phyloP scores from a whole-genome alignment of 441 rosid genomes.

The Erodium texanum region DNA sequence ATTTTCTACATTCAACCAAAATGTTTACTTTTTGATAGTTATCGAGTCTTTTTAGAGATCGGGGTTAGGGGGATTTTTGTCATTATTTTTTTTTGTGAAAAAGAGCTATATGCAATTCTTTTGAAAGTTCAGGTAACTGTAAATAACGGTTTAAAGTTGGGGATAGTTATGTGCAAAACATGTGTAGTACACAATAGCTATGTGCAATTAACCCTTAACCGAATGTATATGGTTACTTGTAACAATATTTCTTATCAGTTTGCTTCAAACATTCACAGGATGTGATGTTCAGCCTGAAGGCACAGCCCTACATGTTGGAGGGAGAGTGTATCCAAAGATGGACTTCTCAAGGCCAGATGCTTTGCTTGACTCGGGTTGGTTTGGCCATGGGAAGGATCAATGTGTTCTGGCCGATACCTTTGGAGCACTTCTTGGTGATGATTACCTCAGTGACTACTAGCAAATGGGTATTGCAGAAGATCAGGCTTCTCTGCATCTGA shows the following conservation, averaged over 20 bases:
- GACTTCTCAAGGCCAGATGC: slow-evolving; percentile 18
- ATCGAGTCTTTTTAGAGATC: too few relatives aligned
- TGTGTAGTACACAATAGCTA: too few relatives aligned
- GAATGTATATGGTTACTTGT: too few relatives aligned
- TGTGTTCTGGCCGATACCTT: slow-evolving; percentile 25
- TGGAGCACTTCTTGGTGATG: slow-evolving; percentile 29
- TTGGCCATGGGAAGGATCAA: slow-evolving; percentile 20
- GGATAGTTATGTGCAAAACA: too few relatives aligned
- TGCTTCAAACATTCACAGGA: slow-evolving; percentile 11
- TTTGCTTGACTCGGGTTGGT: slow-evolving; percentile 18
- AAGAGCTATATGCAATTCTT: too few relatives aligned
- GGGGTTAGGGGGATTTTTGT: too few relatives aligned
- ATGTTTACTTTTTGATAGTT: too few relatives aligned
- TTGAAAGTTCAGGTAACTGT: too few relatives aligned
- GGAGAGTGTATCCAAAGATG: slow-evolving; percentile 12
- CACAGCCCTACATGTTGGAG: not conserved
- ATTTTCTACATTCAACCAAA: too few relatives aligned
- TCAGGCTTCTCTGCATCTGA: not conserved
- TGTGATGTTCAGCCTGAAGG: slow-evolving; percentile 10
- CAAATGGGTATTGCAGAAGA: not conserved
- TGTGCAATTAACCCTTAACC: too few relatives aligned
- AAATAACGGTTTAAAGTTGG: too few relatives aligned
- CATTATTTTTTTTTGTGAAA: too few relatives aligned
- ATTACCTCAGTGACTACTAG: slow-evolving; percentile 17
- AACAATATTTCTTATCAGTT: not conserved